Percentiles rank a stretch among this genome's conserved stretches.
These are phyloP conservation scores for Candida awuae DNA, from an alignment of 805 yeast genomes.

Conservation along the genomic window DNA sequence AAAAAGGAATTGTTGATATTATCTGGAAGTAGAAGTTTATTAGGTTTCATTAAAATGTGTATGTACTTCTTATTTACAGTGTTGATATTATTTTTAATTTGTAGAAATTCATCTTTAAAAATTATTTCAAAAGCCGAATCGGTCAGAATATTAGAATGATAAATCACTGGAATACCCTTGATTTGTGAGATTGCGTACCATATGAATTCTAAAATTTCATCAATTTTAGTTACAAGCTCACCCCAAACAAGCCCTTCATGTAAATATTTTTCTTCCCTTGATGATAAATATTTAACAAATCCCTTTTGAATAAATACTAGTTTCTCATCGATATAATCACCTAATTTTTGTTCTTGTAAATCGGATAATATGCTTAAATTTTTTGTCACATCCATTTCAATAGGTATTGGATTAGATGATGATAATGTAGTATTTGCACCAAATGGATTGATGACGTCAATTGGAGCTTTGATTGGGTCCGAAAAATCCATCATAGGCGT, in stretches of 20 bases:
- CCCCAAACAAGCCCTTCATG: constrained; percentile 18
- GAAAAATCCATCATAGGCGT: constrained; percentile 11
- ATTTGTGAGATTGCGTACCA: constrained; percentile 48
- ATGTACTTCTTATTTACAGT: background rate
- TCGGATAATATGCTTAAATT: constrained; percentile 25
- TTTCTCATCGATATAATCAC: constrained; percentile 46
- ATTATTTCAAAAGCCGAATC: background rate
- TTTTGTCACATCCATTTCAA: constrained; percentile 1
- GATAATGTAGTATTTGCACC: constrained; percentile 19
- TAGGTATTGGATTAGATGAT: constrained; percentile 20
- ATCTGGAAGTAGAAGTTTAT: constrained; percentile 2
- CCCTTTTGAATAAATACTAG: constrained; percentile 47
- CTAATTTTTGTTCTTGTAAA: constrained; percentile 49
- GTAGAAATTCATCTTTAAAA: background rate
- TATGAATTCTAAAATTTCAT: constrained; percentile 43
- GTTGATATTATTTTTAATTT: background rate
- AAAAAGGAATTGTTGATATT: constrained; percentile 36
- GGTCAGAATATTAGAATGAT: constrained; percentile 19
- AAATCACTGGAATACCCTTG: constrained; percentile 23
- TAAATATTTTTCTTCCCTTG: constrained; percentile 20
- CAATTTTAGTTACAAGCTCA: constrained; percentile 38
- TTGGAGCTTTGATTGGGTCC: constrained; percentile 19
- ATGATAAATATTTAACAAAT: constrained; percentile 34
- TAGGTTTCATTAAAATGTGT: background rate
- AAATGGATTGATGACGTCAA: constrained; percentile 25